Percentiles rank a stretch among this genome's conserved stretches.
Conservation (phyloP, 352 stramenopile species). For the Phytophthora ohioensis region DNA sequence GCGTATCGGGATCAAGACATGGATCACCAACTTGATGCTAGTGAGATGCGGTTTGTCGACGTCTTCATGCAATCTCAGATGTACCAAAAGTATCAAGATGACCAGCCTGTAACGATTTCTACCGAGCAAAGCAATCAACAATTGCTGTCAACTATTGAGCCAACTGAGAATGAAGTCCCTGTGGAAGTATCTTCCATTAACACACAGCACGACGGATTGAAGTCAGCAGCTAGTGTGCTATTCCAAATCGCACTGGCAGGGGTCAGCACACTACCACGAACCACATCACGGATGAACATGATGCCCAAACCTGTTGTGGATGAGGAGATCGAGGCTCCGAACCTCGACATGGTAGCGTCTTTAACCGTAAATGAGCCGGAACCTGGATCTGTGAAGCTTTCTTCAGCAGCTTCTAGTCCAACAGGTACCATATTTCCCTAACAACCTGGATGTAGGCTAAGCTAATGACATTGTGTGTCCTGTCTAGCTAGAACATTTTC, state of each 20-base stretch:
- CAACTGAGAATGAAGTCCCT: background rate
- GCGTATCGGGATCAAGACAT: background rate
- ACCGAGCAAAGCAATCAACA: conserved; percentile 20
- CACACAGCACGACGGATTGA: conserved; percentile 35
- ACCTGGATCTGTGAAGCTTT: conserved; percentile 10
- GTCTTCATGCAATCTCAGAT: conserved; percentile 56
- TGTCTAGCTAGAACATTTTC: conserved; percentile 34
- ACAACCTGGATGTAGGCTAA: too few species aligned
- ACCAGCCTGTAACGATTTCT: conserved; percentile 24
- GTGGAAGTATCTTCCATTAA: background rate
- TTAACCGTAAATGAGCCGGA: conserved; percentile 16
- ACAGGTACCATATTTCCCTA: conserved; percentile 13
- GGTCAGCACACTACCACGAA: conserved; percentile 24
- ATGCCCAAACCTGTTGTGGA: background rate
- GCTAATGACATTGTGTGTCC: conserved; percentile 19
- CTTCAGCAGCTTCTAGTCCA: conserved; percentile 15
- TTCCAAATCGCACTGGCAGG: conserved; percentile 57
- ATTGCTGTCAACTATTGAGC: background rate
- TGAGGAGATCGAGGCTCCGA: conserved; percentile 4
- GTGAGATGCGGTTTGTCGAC: conserved; percentile 36
- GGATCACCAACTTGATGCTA: conserved; percentile 14
- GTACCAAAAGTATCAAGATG: conserved; percentile 65
- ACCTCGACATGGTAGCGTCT: background rate
- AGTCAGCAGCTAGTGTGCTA: conserved; percentile 33
- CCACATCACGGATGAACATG: background rate